Evolutionary conservation across 2,329 filamentous ascomycete genomes (phyloP).

Genomic region (Ceratocystis colombiana): DNA sequence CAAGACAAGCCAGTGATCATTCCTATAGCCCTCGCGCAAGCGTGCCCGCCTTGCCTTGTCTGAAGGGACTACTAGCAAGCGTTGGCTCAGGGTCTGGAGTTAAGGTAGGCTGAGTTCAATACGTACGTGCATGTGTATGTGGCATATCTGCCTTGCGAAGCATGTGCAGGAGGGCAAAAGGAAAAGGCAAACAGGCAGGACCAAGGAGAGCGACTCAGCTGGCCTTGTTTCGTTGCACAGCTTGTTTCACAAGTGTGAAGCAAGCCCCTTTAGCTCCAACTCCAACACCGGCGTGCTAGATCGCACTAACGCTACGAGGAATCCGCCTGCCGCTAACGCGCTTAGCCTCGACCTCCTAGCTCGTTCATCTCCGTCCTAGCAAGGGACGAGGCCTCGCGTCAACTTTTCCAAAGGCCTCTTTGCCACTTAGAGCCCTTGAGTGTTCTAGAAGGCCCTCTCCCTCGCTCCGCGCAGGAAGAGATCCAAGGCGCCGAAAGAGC

Average conservation of each 20-base stretch:
- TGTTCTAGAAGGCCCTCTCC: neutral
- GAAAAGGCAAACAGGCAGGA: neutral
- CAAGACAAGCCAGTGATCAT: no score
- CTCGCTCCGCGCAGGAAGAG: neutral
- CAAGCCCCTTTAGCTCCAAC: no score
- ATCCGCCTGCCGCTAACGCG: neutral
- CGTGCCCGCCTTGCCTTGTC: no score
- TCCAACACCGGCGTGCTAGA: neutral
- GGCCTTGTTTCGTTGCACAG: no score
- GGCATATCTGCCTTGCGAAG: no score
- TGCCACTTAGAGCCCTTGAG: neutral
- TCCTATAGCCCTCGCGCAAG: no score
- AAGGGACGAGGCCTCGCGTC: neutral
- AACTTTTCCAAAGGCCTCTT: neutral
- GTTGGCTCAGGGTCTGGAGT: no score
- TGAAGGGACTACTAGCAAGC: no score
- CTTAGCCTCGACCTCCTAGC: neutral
- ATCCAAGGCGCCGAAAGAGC: neutral
- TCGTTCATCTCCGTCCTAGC: conserved; percentile 2
- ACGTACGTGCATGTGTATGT: no score
- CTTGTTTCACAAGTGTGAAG: no score
- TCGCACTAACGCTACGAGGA: neutral
- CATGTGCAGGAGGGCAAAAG: neutral
- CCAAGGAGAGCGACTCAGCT: no score
- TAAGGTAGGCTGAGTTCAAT: no score